Conservation (phyloP, 139 green algal species). For the Marvania coccoides region DNA sequence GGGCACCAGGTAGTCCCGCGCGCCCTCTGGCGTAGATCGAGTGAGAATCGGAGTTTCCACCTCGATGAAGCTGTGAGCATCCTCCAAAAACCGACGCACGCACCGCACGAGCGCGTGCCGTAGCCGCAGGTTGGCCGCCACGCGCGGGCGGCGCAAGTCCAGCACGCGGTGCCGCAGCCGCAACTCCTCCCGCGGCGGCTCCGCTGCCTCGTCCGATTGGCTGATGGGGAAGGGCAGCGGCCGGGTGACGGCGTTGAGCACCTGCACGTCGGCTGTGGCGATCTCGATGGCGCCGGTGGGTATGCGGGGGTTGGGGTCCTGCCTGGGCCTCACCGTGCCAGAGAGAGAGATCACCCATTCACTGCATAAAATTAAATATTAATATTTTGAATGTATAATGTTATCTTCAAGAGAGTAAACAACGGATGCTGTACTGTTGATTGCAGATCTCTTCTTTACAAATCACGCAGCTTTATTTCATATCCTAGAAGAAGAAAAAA, state of each 20-base stretch:
- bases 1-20: slow-evolving; percentile 94
- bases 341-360: slow-evolving; percentile 86
- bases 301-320: slow-evolving; percentile 80
- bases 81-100: slow-evolving; percentile 69
- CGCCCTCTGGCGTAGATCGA: slow-evolving; percentile 92
- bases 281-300: slow-evolving; percentile 79
- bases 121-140: slow-evolving; percentile 83
- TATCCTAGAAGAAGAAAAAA: no score
- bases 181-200: slow-evolving; percentile 72
- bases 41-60: slow-evolving; percentile 96
- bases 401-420: no score
- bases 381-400: no score
- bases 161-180: slow-evolving; percentile 82
- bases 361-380: no score
- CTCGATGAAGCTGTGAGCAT: slow-evolving; percentile 65
- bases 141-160: slow-evolving; percentile 81
- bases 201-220: slow-evolving; percentile 39
- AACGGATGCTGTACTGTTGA: no score
- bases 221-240: slow-evolving; percentile 84
- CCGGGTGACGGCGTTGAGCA: slow-evolving; percentile 79
- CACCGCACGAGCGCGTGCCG: slow-evolving; percentile 67
- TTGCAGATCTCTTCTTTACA: no score
- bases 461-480: no score
- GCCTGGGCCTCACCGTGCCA: slow-evolving; percentile 62
- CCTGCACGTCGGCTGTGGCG: slow-evolving; percentile 9